Conservation (phyloP, 2,329 filamentous ascomycete species). For the Alternaria panax region DNA sequence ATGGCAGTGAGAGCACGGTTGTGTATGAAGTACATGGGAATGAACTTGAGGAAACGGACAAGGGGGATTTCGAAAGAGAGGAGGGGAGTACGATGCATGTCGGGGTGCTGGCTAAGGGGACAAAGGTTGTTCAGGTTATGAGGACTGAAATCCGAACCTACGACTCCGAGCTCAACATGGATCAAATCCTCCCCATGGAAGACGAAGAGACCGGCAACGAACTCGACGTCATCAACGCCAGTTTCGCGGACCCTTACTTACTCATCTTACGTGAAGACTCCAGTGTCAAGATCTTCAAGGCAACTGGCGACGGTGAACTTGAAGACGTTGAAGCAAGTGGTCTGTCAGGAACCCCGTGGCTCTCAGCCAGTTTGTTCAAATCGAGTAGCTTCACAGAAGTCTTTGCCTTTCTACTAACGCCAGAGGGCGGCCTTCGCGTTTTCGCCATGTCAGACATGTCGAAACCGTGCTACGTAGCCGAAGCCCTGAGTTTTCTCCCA, state of each 20-base stretch:
- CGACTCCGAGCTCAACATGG: constrained; percentile 85
- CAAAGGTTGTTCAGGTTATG: constrained; percentile 85
- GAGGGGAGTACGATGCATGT: constrained; percentile 88
- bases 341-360: constrained; percentile 73
- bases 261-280: constrained; percentile 84
- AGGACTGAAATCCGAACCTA: constrained; percentile 89
- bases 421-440: constrained; percentile 76
- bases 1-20: constrained; percentile 77
- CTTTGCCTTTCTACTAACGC: constrained; percentile 78
- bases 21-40: constrained; percentile 78
- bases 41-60: constrained; percentile 76
- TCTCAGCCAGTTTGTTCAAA: constrained; percentile 83
- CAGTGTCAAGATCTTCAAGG: constrained; percentile 78
- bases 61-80: constrained; percentile 89
- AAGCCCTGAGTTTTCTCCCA: constrained; percentile 79
- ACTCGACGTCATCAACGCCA: constrained; percentile 78
- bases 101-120: constrained; percentile 80
- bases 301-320: constrained; percentile 81
- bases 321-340: constrained; percentile 77
- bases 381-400: constrained; percentile 65
- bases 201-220: constrained; percentile 83
- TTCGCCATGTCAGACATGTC: constrained; percentile 78
- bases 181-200: constrained; percentile 90
- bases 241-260: constrained; percentile 86
- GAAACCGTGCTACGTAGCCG: constrained; percentile 74